Base-by-base conservation (phyloP, 257 asterid species). In the Schizonepeta tenuifolia region DNA sequence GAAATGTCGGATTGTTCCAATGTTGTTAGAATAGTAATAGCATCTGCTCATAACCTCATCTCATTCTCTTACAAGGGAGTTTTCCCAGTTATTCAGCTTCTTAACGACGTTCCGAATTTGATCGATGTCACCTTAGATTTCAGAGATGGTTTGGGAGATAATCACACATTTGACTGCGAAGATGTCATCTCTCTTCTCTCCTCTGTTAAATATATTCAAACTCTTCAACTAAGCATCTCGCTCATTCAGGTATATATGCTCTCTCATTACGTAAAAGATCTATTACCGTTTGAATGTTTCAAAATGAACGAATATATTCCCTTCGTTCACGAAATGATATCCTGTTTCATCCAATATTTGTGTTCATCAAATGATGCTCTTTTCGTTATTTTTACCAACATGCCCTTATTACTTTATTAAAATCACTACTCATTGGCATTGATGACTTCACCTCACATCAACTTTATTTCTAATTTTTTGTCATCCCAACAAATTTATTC, bases 211-310 rank as follows among this genome's bases (percentile, higher is more conserved):
- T 75, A 81, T 13, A 71, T 81, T 3, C 73, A 77, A 56, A 51
- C 6, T 18, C 80, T 81, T 44, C 70, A 72, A 4, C 21, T 81
- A 3, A 69, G 65, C 75, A 67, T 73, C 33, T 81, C 82, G 85
- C 69, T 81, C 50, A 67, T 81, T 70, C 78, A 78, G 83, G 83
- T 78, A 69, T 2, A 36, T 7, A 7, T 24, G 26, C 26, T 24
- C 26, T 24, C 26, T 24, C 1, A 1, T 24, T 2, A 24, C 26
- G 2, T 1, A 24, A 1, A 24, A 24, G 2, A 24, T 24, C 26
- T 24, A 24, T 24, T 24, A 24, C 2, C 26, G 26, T 2, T 24
- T 24, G 26, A 24, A n/a, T n/a, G n/a, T n/a, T n/a, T n/a, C n/a
- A n/a, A n/a, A n/a, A n/a, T n/a, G n/a, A n/a, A n/a, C n/a, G n/a